phyloP scores from a whole-genome alignment of 768 basidiomycete genomes.

The Hericium rajendrae region DNA sequence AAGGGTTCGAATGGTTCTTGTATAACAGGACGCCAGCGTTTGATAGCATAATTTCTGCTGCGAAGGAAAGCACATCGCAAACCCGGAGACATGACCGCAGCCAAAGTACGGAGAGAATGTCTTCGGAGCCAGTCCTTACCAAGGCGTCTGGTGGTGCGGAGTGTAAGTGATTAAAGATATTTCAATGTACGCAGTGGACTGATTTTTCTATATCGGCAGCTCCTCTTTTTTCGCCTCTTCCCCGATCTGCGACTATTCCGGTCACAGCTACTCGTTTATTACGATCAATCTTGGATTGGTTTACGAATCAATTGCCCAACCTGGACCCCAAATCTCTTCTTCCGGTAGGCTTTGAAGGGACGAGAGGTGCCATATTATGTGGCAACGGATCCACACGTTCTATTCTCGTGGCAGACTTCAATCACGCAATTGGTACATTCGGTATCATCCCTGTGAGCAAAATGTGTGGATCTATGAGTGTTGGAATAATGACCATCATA shows the following conservation, averaged over 20 bases:
- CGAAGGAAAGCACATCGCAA: conserved; percentile 34
- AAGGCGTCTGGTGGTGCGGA: conserved; percentile 18
- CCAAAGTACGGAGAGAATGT: conserved; percentile 13
- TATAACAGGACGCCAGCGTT: conserved; percentile 87
- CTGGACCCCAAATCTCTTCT: conserved; percentile 78
- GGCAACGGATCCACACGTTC: conserved; percentile 83
- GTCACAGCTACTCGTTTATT: conserved; percentile 21
- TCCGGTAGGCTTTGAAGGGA: conserved; percentile 72
- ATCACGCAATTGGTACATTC: conserved; percentile 67
- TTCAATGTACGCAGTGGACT: not conserved
- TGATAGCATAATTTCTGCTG: conserved; percentile 75
- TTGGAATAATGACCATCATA: not conserved
- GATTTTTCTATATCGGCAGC: not conserved
- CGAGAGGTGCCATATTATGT: conserved; percentile 70
- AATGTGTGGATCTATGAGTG: not conserved
- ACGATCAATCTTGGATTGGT: conserved; percentile 37
- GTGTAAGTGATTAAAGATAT: conserved; percentile 10
- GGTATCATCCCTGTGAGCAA: conserved; percentile 62
- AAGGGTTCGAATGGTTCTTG: conserved; percentile 89
- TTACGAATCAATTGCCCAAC: conserved; percentile 54
- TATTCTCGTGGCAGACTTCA: conserved; percentile 75
- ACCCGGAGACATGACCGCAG: conserved; percentile 4
- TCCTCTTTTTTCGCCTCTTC: not conserved
- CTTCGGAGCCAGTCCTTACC: conserved; percentile 19
- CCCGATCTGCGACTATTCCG: not conserved